These are phyloP conservation scores for Fragilariopsis cylindrus DNA, from an alignment of 108 stramenopile genomes.

Conservation along the genomic window DNA sequence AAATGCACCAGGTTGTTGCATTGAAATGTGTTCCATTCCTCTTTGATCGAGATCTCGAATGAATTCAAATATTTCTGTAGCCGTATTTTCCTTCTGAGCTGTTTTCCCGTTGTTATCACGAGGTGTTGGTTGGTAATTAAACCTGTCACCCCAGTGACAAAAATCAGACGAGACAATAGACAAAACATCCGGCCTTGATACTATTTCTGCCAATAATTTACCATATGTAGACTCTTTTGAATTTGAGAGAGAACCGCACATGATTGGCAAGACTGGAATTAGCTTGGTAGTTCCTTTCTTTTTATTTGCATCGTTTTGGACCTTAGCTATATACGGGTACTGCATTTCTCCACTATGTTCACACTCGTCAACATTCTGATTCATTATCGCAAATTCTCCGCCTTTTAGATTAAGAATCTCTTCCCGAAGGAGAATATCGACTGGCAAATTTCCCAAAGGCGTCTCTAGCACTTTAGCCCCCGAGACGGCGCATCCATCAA, in stretches of 20 bases:
- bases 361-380: constrained; percentile 57
- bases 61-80: constrained; percentile 43
- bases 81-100: background rate
- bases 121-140: constrained; percentile 44
- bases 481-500: constrained; percentile 78
- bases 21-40: constrained; percentile 75
- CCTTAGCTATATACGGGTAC: constrained; percentile 81
- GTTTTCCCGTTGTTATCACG: background rate
- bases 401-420: constrained; percentile 44
- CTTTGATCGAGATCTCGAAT: constrained; percentile 73
- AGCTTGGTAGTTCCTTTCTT: constrained; percentile 3
- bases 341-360: constrained; percentile 92
- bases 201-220: constrained; percentile 51
- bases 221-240: constrained; percentile 56
- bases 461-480: constrained; percentile 59
- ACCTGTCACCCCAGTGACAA: constrained; percentile 74
- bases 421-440: constrained; percentile 61
- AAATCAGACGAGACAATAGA: constrained; percentile 79
- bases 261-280: constrained; percentile 72
- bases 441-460: constrained; percentile 67
- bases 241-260: constrained; percentile 66
- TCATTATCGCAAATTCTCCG: constrained; percentile 53
- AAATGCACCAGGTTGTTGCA: constrained; percentile 84
- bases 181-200: constrained; percentile 56
- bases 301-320: constrained; percentile 29